phyloP scores from a whole-genome alignment of 208 protist species.

The Lotmaria passim region DNA sequence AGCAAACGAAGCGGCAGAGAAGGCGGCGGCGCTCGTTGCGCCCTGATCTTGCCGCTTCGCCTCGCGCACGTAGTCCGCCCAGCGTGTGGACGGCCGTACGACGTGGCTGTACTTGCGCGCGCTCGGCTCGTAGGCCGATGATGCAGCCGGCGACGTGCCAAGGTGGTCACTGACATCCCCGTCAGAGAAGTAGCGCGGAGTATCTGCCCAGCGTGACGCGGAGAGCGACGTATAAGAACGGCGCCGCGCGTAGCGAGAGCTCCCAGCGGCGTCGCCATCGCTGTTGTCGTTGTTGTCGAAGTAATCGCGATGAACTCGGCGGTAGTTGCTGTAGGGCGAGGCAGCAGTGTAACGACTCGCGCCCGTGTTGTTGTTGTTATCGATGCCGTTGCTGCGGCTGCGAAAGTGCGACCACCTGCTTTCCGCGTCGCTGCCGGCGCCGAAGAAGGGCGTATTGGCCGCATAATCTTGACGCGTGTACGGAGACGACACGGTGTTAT shows the following conservation, averaged over 20 bases:
- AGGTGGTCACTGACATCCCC: neutral
- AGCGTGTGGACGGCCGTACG: constrained; percentile 38
- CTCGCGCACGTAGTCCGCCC: constrained; percentile 46
- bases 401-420: constrained; percentile 1
- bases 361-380: neutral
- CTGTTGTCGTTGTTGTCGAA: neutral
- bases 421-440: neutral
- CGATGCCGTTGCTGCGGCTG: constrained; percentile 9
- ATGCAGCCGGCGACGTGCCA: neutral
- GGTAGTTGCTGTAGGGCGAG: neutral
- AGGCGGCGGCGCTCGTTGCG: neutral
- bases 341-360: constrained; percentile 7
- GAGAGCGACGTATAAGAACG: constrained; percentile 1
- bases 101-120: constrained; percentile 14
- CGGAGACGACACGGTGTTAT: neutral
- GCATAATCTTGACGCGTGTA: constrained; percentile 3
- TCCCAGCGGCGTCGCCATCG: neutral
- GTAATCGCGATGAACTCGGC: too few species aligned
- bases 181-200: neutral
- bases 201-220: constrained; percentile 9
- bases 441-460: neutral
- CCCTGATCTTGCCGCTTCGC: constrained; percentile 11
- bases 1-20: neutral
- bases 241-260: neutral
- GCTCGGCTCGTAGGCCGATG: neutral